Percentiles rank a stretch among this genome's conserved stretches.
Evolutionary conservation across 192 early-diverging fungal species (phyloP).

Genomic region (Backusella liffmaniae): DNA sequence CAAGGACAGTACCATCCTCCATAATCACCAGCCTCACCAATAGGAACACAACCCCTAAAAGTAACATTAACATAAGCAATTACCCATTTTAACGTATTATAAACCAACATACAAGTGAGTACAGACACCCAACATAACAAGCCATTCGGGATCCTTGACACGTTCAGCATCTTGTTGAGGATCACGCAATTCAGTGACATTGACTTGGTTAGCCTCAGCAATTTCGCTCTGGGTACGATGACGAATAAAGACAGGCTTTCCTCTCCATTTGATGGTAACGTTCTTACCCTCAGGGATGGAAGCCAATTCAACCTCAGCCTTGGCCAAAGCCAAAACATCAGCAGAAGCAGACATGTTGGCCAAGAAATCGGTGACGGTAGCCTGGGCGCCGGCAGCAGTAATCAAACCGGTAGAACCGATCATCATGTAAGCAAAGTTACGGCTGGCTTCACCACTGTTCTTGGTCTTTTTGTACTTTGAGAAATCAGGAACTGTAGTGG

Average conservation of each 20-base stretch:
- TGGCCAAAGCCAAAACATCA: slow-evolving; percentile 96
- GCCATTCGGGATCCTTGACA: slow-evolving; percentile 90
- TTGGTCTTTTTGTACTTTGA: slow-evolving; percentile 71
- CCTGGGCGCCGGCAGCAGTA: slow-evolving; percentile 82
- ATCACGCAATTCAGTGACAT: slow-evolving; percentile 81
- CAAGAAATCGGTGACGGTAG: slow-evolving; percentile 82
- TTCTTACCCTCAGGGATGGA: slow-evolving; percentile 97
- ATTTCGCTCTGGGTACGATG: slow-evolving; percentile 96
- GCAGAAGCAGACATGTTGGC: slow-evolving; percentile 93
- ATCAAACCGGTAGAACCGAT: slow-evolving; percentile 86
- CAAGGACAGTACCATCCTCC: slow-evolving; percentile 99
- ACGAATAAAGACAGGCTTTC: slow-evolving; percentile 97
- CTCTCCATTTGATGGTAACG: slow-evolving; percentile 97
- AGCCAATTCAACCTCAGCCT: slow-evolving; percentile 91
- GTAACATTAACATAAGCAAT: slow-evolving; percentile 29
- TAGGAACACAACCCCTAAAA: slow-evolving; percentile 95
- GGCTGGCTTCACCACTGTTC: slow-evolving; percentile 61
- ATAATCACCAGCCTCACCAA: slow-evolving; percentile 97
- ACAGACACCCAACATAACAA: slow-evolving; percentile 87
- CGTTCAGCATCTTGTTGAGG: slow-evolving; percentile 91
- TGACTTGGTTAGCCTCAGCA: slow-evolving; percentile 82
- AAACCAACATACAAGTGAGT: slow-evolving; percentile 45
- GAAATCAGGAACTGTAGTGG: slow-evolving; percentile 69
- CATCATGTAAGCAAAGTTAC: slow-evolving; percentile 90
- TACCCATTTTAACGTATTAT: background rate